Evolutionary conservation across 192 early-diverging fungal species (phyloP), one percentile per base, ranked within the genome.

Genomic region (Entrophospora sp.): DNA sequence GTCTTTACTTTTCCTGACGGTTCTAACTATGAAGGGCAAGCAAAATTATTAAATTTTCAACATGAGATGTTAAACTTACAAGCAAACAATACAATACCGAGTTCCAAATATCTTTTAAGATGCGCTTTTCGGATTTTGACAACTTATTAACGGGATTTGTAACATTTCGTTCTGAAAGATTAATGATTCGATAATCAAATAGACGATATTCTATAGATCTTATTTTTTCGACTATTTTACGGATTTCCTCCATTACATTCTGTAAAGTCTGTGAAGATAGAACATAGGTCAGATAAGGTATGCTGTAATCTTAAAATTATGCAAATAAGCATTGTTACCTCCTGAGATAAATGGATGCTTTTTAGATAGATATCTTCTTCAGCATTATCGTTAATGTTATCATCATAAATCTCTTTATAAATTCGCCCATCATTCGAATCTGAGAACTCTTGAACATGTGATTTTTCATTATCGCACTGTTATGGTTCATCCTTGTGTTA

Each of bases 121-220:
- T 10, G 40, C 25, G 5, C 27, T 60, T 60, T 27, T 60, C 58
- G 14, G 58, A 60, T 14, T 14, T 30, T 40, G 22, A 31, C 25
- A 60, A 40, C 25, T 27, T 60, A 60, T 60, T 60, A 60, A 60
- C 57, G 20, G 57, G 58, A 60, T 60, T 28, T 40, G 58, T 32
- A 25, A 14, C 14, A 60, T 60, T 30, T 60, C 38, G 58, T 18
- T 4, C 58, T 60, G 58, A 60, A 60, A 60, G 58, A 43, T 60
- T 60, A 3, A 60, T 32, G 8, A 60, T 16, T 28, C 38, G 13
- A 13, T 59, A 59, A 18, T 59, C n/a, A 59, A 59, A 59, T 13
- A 59, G 38, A 42, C 6, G 57, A 43, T 32, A 60, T 22, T 60
- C 27, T 16, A 60, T 60, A 43, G 27, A 7, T 60, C 42, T 30